Evolutionary conservation across 202 grass and related monocot species (phyloP).

Genomic region (Bolboschoenoplectus hybrid): DNA sequence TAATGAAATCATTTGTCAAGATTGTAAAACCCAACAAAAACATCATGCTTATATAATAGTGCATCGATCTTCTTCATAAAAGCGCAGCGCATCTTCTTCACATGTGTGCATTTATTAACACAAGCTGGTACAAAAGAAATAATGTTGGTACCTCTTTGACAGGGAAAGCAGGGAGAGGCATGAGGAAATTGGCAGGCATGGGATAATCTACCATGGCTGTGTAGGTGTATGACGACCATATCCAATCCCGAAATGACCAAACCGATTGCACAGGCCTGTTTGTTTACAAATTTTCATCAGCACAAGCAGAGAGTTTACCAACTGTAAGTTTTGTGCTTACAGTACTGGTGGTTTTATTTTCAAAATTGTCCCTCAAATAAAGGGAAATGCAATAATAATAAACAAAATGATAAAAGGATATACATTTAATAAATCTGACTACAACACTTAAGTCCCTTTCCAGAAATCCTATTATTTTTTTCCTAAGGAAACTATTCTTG

Average conservation of each 20-base stretch:
- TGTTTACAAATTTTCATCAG: not conserved
- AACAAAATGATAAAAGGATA: not conserved
- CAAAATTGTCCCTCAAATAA: not conserved
- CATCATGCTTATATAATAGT: not conserved
- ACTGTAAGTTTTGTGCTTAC: not conserved
- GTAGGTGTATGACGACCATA: conserved; percentile 73
- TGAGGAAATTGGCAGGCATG: conserved; percentile 70
- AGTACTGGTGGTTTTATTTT: not conserved
- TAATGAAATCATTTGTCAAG: not conserved
- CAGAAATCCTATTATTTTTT: not conserved
- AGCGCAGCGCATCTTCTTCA: not conserved
- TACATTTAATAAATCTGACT: not conserved
- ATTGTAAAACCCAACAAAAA: not conserved
- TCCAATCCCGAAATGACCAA: conserved; percentile 61
- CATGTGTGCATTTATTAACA: not conserved
- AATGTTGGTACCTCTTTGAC: conserved; percentile 64
- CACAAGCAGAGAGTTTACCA: not conserved
- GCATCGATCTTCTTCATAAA: not conserved
- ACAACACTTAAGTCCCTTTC: not conserved
- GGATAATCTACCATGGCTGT: conserved; percentile 95
- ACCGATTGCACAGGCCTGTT: conserved; percentile 57
- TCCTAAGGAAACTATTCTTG: not conserved
- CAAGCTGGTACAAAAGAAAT: not conserved
- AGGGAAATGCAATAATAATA: not conserved
- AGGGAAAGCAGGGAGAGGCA: conserved; percentile 80